Evolutionary conservation across 2,329 filamentous ascomycete genomes (phyloP), one percentile per base, ranked within the genome.

Genomic region (Diaporthe aspalathi): DNA sequence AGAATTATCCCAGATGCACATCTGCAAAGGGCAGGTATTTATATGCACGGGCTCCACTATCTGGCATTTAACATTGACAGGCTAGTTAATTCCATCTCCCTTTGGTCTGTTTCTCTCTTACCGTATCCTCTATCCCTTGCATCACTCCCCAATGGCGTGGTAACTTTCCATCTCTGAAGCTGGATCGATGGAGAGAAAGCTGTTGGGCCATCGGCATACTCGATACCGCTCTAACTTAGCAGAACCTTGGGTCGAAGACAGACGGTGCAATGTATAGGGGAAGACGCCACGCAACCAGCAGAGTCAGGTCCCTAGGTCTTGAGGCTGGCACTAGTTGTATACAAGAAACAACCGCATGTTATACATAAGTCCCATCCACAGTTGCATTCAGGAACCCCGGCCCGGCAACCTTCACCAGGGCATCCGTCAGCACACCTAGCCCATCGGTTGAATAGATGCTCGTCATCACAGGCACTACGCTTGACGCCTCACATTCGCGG

Each of bases 401-500:
- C 11, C 70, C 70, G 32, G 67, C 67, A 6, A 70, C 45, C 24
- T 24, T 66, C 17, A 67, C 38, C 32, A 72, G 52, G 5, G 70
- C 57, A 16, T 24, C 22, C 38, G 16, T 24, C 12, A 70, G 47
- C 14, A 60, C 70, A 3, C 45, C 47, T 6, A 72, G 24, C 4
- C 70, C 70, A 11, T 62, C 60, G 3, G 38, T 27, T 22, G 70
- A 72, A n/a, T 70, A 72, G 14, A 72, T 70, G 20, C 67, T 70
- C 67, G 70, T 40, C 67, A 72, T 38, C 3, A 70, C 60, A 11
- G 70, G 70, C 20, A 49, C 50, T 17, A 54, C 45, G 17, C 29
- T n/a, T 5, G 70, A 72, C 9, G 67, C 32, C 70, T 72, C 70
- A 5, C 70, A 72, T 3, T 68, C 70, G 22, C 67, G 70, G 24